A percentile compares a stretch with the other conserved stretches of the same genome.
These are phyloP conservation scores for Corrigiola litoralis DNA, from an alignment of 179 eudicot species.

Conservation along the genomic window DNA sequence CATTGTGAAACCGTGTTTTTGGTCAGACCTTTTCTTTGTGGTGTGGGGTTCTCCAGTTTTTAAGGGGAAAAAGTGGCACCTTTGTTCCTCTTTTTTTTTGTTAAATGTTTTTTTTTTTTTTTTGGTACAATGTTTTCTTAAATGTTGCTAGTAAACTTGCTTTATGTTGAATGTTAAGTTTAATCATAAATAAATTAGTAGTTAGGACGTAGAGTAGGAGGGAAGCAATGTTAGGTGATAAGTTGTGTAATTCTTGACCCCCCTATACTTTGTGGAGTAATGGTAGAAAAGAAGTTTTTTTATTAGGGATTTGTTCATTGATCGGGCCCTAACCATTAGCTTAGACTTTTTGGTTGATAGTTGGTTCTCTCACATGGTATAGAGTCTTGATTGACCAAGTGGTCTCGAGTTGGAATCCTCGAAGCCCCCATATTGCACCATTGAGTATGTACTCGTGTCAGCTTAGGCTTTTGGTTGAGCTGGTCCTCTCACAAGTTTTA, in stretches of 20 bases:
- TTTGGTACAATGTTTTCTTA: neutral
- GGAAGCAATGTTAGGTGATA: neutral
- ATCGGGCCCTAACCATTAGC: too few relatives aligned
- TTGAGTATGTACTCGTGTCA: too few relatives aligned
- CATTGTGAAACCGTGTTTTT: slow-evolving; percentile 1
- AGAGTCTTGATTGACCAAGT: too few relatives aligned
- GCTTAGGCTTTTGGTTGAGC: too few relatives aligned
- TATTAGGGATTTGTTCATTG: too few relatives aligned
- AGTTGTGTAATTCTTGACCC: neutral
- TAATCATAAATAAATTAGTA: neutral
- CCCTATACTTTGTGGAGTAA: neutral
- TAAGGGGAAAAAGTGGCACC: neutral
- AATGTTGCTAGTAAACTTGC: neutral
- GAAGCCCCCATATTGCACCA: too few relatives aligned
- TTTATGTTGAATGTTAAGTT: neutral
- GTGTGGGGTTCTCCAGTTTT: neutral
- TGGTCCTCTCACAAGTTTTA: too few relatives aligned
- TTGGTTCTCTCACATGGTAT: too few relatives aligned
- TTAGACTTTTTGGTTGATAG: too few relatives aligned
- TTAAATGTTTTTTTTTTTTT: neutral
- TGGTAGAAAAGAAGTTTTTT: too few relatives aligned
- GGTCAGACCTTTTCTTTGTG: neutral
- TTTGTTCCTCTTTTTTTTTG: neutral
- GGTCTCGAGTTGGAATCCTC: too few relatives aligned
- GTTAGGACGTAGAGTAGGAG: neutral